Evolutionary conservation across 78 protist genomes (phyloP), one percentile per base, ranked within the genome.

Genomic region (Trichosphaerium sp.): DNA sequence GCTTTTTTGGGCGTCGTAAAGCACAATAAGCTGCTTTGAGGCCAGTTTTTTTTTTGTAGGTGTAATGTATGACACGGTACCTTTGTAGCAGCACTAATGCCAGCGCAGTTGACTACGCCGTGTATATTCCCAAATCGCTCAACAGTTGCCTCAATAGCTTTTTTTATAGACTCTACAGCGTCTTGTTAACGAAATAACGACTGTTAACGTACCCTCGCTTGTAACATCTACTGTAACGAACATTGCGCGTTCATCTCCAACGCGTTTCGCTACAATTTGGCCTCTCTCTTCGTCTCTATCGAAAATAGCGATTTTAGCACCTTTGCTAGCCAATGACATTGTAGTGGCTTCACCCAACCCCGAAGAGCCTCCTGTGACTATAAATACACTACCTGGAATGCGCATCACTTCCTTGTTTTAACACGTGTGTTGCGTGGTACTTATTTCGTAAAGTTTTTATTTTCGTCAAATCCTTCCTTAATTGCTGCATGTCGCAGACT

Each of bases 31-130:
- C n/a, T n/a, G n/a, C n/a, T n/a, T n/a, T n/a, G n/a, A n/a, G n/a
- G n/a, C n/a, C n/a, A n/a, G n/a, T n/a, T n/a, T n/a, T n/a, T n/a
- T n/a, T n/a, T n/a, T n/a, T n/a, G n/a, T n/a, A n/a, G 59, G 6
- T 10, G 10, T 6, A 10, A 69, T 26, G n/a, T n/a, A n/a, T n/a
- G n/a, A n/a, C n/a, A n/a, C n/a, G n/a, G n/a, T 28, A 43, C 63
- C 54, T 41, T 80, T n/a, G 48, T 15, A 6, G 85, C 82, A 15
- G 56, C 47, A 12, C 69, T 91, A 40, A 89, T 61, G 32, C 94
- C 94, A 14, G 94, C 94, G 59, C 89, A 85, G 78, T 86, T 77
- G 41, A 89, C 73, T 12, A 57, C 83, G 41, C 67, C 94, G 47
- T 89, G 73, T 32, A 89, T 52, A 6, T 49, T 54, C 21, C 83